Evolutionary conservation across 768 basidiomycete species (phyloP).

Genomic region (Cytidiella melzeri): DNA sequence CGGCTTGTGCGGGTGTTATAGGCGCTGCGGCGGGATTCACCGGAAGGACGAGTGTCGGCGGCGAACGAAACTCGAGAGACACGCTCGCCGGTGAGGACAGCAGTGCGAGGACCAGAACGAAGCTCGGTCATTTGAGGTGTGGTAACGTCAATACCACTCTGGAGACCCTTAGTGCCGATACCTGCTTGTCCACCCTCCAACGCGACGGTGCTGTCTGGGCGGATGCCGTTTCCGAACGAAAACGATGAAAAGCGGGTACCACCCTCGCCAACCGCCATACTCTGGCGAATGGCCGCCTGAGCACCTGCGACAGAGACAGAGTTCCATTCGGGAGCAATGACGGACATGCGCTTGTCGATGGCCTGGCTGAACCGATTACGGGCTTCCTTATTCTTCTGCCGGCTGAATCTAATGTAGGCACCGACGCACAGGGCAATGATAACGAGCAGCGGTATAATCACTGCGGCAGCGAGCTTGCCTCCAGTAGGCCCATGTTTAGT

Average conservation of each 20-base stretch:
- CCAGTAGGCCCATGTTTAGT: constrained; percentile 28
- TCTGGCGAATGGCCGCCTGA: constrained; percentile 64
- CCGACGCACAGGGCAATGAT: constrained; percentile 37
- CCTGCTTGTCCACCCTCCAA: constrained; percentile 40
- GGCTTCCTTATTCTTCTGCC: constrained; percentile 44
- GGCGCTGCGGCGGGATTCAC: constrained; percentile 36
- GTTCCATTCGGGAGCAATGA: constrained; percentile 75
- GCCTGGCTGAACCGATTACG: constrained; percentile 55
- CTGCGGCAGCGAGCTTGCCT: constrained; percentile 61
- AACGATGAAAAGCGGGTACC: constrained; percentile 42
- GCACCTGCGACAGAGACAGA: constrained; percentile 65
- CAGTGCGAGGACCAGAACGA: constrained; percentile 49
- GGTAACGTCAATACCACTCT: constrained; percentile 14
- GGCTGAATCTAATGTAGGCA: constrained; percentile 48
- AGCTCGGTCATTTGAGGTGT: constrained; percentile 35
- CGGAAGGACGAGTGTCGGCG: constrained; percentile 44
- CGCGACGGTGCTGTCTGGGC: constrained; percentile 36
- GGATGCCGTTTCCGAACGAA: constrained; percentile 47
- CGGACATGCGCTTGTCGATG: constrained; percentile 80
- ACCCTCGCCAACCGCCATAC: constrained; percentile 44
- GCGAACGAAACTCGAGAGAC: constrained; percentile 67
- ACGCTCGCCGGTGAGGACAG: constrained; percentile 37
- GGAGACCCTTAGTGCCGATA: constrained; percentile 29
- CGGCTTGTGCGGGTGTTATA: constrained; percentile 31
- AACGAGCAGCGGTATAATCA: constrained; percentile 58